Conservation (phyloP, 805 yeast species). For the Metschnikowia continentalis region DNA sequence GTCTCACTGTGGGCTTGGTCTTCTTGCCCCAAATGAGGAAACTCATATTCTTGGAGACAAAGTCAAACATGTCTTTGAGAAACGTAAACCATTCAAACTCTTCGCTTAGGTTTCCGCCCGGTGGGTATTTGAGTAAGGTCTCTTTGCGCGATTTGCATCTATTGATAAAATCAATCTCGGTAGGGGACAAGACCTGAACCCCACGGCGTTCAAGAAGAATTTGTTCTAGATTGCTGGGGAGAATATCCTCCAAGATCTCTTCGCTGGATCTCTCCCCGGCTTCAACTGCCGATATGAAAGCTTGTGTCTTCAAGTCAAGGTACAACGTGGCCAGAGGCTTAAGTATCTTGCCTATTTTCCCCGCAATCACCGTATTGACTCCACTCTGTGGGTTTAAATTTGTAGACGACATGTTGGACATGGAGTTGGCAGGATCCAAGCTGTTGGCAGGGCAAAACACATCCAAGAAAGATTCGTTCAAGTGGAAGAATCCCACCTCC, state of each 20-base stretch:
- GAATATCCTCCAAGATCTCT: constrained; percentile 69
- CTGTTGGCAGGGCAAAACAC: constrained; percentile 78
- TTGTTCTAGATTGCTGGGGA: constrained; percentile 62
- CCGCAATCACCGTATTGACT: constrained; percentile 33
- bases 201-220: constrained; percentile 39
- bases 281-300: constrained; percentile 83
- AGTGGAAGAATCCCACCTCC: constrained; percentile 81
- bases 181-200: constrained; percentile 51
- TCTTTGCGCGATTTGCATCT: constrained; percentile 72
- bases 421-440: constrained; percentile 45
- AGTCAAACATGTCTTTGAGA: constrained; percentile 72
- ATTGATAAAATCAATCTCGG: constrained; percentile 73
- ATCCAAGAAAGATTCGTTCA: constrained; percentile 80
- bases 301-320: constrained; percentile 90
- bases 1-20: constrained; percentile 20
- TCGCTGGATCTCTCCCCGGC: constrained; percentile 55
- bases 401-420: constrained; percentile 31
- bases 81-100: constrained; percentile 86
- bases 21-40: constrained; percentile 66
- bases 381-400: constrained; percentile 34
- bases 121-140: constrained; percentile 45
- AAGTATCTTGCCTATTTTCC: constrained; percentile 53
- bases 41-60: constrained; percentile 70
- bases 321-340: constrained; percentile 78
- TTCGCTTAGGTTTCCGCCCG: constrained; percentile 53